A percentile compares a stretch with the other conserved stretches of the same genome.
Evolutionary conservation across 2,329 filamentous ascomycete genomes (phyloP).

Genomic region (Coniochaeta prunicola): DNA sequence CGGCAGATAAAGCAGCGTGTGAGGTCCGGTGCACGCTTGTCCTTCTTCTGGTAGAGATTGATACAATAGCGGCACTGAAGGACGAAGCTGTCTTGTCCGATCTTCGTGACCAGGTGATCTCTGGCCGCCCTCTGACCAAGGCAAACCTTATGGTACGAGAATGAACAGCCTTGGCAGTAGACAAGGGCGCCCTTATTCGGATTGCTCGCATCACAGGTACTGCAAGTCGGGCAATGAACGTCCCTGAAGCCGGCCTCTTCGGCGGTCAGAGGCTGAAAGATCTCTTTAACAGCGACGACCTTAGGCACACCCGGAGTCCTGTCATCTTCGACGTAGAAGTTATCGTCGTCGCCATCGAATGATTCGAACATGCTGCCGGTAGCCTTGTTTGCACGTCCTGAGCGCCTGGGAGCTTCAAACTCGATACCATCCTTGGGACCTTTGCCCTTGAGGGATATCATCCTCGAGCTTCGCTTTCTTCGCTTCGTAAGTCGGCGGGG

Average conservation of each 20-base stretch:
- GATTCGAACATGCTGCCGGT: slow-evolving; percentile 38
- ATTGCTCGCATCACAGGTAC: slow-evolving; percentile 55
- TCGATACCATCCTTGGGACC: slow-evolving; percentile 33
- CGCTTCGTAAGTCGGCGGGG: slow-evolving; percentile 9
- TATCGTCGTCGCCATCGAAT: slow-evolving; percentile 51
- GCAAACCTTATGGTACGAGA: slow-evolving; percentile 76
- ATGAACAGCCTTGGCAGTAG: slow-evolving; percentile 84
- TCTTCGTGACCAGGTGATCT: slow-evolving; percentile 87
- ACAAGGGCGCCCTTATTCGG: slow-evolving; percentile 63
- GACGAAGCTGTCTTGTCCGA: slow-evolving; percentile 69
- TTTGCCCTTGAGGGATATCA: not conserved
- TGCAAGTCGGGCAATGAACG: slow-evolving; percentile 65
- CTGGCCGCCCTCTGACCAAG: slow-evolving; percentile 65
- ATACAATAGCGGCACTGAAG: slow-evolving; percentile 87
- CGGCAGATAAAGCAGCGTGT: slow-evolving; percentile 67
- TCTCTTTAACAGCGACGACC: slow-evolving; percentile 61
- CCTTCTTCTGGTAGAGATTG: slow-evolving; percentile 59
- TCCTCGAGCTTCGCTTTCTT: slow-evolving; percentile 3
- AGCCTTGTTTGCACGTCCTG: slow-evolving; percentile 36
- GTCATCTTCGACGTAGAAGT: slow-evolving; percentile 41
- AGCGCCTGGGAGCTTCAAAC: slow-evolving; percentile 44
- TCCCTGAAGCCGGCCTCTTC: slow-evolving; percentile 59
- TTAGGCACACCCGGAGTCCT: slow-evolving; percentile 39
- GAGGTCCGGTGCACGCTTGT: slow-evolving; percentile 60
- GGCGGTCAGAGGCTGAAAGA: slow-evolving; percentile 51